A percentile compares a stretch with the other conserved stretches of the same genome.
phyloP scores from a whole-genome alignment of 192 early-diverging fungal species.

The Rhizoclosmatium globosum region DNA sequence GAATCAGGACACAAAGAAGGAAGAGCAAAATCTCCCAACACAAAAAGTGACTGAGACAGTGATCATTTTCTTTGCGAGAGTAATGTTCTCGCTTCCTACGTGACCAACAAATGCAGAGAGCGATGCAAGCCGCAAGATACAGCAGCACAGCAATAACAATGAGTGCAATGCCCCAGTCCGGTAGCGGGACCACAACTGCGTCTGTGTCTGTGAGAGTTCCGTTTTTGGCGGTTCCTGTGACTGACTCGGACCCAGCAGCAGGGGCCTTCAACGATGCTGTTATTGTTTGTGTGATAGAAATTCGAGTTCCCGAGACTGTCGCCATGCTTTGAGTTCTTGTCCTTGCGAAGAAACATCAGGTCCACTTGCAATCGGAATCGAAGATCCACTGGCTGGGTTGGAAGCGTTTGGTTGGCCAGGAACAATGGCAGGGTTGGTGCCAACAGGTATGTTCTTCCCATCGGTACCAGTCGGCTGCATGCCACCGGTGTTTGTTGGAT shows the following conservation, averaged over 20 bases:
- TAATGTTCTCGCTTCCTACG: not conserved
- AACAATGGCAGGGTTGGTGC: no score
- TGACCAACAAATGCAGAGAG: slow-evolving; percentile 11
- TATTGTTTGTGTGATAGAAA: not conserved
- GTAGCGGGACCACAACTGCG: not conserved
- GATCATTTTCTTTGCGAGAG: not conserved
- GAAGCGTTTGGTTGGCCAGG: no score
- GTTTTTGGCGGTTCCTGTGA: not conserved
- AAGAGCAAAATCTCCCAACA: slow-evolving; percentile 14
- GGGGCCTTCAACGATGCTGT: not conserved
- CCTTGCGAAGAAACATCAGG: not conserved
- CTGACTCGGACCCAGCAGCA: not conserved
- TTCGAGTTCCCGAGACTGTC: not conserved
- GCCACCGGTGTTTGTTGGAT: no score
- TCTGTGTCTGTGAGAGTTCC: no score
- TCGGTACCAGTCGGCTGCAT: no score
- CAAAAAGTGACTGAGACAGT: not conserved
- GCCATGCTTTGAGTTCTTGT: not conserved
- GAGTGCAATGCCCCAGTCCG: slow-evolving; percentile 21
- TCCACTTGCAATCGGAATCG: not conserved
- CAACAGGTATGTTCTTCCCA: no score
- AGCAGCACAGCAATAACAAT: slow-evolving; percentile 13
- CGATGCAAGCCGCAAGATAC: slow-evolving; percentile 2
- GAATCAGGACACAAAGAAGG: not conserved
- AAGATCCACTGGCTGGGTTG: not conserved